Base-by-base conservation (phyloP, 352 stramenopile genomes). In the Pythium guiyangense region DNA sequence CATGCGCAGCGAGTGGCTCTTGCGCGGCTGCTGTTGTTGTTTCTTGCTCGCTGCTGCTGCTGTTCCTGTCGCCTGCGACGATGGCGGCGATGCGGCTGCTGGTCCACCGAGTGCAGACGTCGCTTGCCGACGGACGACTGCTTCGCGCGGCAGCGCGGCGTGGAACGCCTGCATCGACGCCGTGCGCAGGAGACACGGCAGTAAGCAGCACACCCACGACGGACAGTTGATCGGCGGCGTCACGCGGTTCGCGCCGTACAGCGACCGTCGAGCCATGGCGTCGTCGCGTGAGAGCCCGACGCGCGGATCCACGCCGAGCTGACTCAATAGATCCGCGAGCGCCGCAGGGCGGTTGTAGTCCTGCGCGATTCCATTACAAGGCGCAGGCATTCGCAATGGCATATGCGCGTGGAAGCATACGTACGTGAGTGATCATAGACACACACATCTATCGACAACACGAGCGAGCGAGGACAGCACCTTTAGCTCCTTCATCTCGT, bases 151-250 rank as follows among this genome's bases (percentile, higher is more conserved):
- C 31, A 97, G 73, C 50, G 84, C 79, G 22, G 67, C 53, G 40
- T 86, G 73, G 66, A 96, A 98, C 45, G 80, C 70, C 69, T 96
- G 91, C 90, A 98, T 98, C 47, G 82, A 92, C 17, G 81, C 63
- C 20, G 93, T 90, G 50, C 88, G 84, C 59, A 96, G 83, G 35
- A 98, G 89, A 70, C 93, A 98, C 9, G 95, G 93, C 50, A 98
- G 67, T 52, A 98, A 57, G 59, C 88, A 97, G 64, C 95, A 98
- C 18, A 97, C 65, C 93, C 92, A 98, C 40, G 89, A 91, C 6
- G 95, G 95, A 60, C 93, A 98, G 62, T 97, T 85, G 3, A 97
- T 77, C 1, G 95, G 95, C 37, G 90, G 88, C 44, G 80, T 84
- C 54, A 98, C 83, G 43, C 83, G 74, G 68, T 98, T 98, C 39